Conservation (phyloP, 2,329 filamentous ascomycete species). For the Rhynchosporium agropyri region DNA sequence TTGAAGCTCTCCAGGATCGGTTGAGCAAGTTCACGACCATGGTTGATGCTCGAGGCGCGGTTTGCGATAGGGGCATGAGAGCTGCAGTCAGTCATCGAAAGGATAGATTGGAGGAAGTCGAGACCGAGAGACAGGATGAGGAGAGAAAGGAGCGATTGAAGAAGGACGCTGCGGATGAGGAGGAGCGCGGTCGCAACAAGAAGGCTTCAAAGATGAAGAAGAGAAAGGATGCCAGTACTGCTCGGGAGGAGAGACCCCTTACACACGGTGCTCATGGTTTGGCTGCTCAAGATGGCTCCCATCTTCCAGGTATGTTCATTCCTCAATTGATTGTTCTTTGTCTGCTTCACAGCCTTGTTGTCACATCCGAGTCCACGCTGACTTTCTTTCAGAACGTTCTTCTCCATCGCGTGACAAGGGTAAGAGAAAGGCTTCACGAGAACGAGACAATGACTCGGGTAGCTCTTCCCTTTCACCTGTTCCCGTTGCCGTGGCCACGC, state of each 20-base stretch:
- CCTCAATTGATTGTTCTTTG: too few relatives aligned
- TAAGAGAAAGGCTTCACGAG: constrained; percentile 33
- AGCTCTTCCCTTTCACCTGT: constrained; percentile 62
- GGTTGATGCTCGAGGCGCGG: constrained; percentile 67
- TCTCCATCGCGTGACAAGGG: constrained; percentile 35
- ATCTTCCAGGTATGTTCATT: constrained; percentile 53
- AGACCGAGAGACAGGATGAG: constrained; percentile 50
- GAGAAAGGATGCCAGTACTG: constrained; percentile 69
- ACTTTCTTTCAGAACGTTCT: constrained; percentile 26
- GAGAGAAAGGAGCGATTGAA: constrained; percentile 48
- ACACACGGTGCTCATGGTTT: constrained; percentile 65
- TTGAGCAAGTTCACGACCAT: constrained; percentile 66
- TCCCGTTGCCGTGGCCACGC: constrained; percentile 50
- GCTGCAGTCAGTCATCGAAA: constrained; percentile 68
- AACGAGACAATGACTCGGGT: constrained; percentile 51
- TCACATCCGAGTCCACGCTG: background rate
- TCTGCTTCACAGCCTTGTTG: too few relatives aligned
- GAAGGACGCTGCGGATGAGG: constrained; percentile 48
- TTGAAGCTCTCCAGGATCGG: constrained; percentile 65
- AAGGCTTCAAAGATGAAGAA: constrained; percentile 70
- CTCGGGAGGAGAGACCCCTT: constrained; percentile 61
- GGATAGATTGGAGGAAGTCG: constrained; percentile 57
- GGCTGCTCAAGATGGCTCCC: constrained; percentile 64
- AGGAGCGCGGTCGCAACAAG: constrained; percentile 47
- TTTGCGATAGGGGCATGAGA: constrained; percentile 74